Percentiles rank a stretch among this genome's conserved stretches.
These are phyloP conservation scores for Physcia stellaris DNA, from an alignment of 495 filamentous ascomycete genomes.

Conservation along the genomic window DNA sequence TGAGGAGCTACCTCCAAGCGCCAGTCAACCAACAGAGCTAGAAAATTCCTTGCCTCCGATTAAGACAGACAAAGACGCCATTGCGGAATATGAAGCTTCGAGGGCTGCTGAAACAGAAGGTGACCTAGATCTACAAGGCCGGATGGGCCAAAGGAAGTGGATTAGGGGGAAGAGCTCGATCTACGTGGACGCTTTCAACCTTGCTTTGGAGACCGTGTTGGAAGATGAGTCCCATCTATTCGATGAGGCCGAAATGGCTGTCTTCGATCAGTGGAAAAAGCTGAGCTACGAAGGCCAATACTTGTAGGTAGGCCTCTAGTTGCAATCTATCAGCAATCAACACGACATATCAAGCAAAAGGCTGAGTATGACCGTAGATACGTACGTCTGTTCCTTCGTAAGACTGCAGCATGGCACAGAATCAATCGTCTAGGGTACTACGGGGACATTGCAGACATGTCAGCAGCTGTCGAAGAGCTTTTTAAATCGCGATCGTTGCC, in stretches of 20 bases:
- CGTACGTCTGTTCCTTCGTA: conserved; percentile 85
- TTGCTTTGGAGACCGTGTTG: conserved; percentile 81
- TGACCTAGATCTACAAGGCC: conserved; percentile 27
- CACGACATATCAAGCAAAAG: conserved; percentile 19
- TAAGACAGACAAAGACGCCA: conserved; percentile 52
- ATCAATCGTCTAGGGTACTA: conserved; percentile 63
- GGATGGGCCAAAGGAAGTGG: conserved; percentile 44
- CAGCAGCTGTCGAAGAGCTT: conserved; percentile 47
- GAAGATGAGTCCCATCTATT: conserved; percentile 85
- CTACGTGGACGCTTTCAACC: conserved; percentile 94
- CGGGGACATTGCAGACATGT: conserved; percentile 66
- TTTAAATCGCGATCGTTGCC: conserved; percentile 27
- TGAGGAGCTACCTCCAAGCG: conserved; percentile 19
- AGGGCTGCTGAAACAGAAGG: conserved; percentile 27
- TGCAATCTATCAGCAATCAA: too few relatives aligned
- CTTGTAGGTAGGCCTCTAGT: conserved; percentile 41
- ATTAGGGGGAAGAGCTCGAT: conserved; percentile 63
- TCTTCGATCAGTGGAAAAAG: conserved; percentile 64
- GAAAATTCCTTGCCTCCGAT: conserved; percentile 63
- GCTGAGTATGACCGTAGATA: too few relatives aligned
- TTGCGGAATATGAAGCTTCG: conserved; percentile 65
- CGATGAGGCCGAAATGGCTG: conserved; percentile 57
- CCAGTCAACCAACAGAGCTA: conserved; percentile 47
- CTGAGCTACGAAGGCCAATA: conserved; percentile 83
- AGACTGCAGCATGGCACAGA: conserved; percentile 90